A percentile compares a stretch with the other conserved stretches of the same genome.
These are phyloP conservation scores for Eremothecium cymbalariae DNA, from an alignment of 1,139 yeast species.

Conservation along the genomic window DNA sequence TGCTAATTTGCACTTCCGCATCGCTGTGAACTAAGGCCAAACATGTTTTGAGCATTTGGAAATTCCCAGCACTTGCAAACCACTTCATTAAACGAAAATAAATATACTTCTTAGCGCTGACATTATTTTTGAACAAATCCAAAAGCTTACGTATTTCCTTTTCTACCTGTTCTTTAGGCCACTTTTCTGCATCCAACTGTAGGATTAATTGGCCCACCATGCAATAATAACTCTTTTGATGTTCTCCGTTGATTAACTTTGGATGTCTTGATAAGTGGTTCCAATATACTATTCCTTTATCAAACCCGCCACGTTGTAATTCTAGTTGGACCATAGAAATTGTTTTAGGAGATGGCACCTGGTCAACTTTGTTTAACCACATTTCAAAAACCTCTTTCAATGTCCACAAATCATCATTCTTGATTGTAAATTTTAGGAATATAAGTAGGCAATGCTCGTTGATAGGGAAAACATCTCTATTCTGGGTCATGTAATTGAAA, in stretches of 20 bases:
- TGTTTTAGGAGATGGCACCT: constrained; percentile 7
- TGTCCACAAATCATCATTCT: constrained; percentile 16
- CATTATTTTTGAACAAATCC: constrained; percentile 8
- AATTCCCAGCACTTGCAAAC: constrained; percentile 15
- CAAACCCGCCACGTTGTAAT: constrained; percentile 7
- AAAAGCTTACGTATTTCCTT: constrained; percentile 6
- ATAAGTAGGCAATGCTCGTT: constrained; percentile 14
- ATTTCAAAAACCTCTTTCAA: constrained; percentile 19
- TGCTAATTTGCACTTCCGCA: constrained; percentile 8
- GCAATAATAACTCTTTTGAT: constrained; percentile 7
- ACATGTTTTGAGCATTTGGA: constrained; percentile 13
- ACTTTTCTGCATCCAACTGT: neutral
- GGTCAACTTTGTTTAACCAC: constrained; percentile 18
- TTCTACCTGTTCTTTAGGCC: neutral
- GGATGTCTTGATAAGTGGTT: constrained; percentile 6
- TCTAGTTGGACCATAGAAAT: constrained; percentile 12
- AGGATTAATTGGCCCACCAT: neutral
- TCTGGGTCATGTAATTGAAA: constrained; percentile 24
- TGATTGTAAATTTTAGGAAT: constrained; percentile 16
- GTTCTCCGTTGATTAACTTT: constrained; percentile 12
- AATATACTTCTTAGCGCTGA: constrained; percentile 10
- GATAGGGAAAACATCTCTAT: constrained; percentile 25
- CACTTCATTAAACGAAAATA: constrained; percentile 15
- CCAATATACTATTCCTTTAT: constrained; percentile 7
- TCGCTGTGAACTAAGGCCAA: constrained; percentile 13